A percentile compares a stretch with the other conserved stretches of the same genome.
Evolutionary conservation across 2,329 filamentous ascomycete genomes (phyloP).

Genomic region (Fonsecaea nubica): DNA sequence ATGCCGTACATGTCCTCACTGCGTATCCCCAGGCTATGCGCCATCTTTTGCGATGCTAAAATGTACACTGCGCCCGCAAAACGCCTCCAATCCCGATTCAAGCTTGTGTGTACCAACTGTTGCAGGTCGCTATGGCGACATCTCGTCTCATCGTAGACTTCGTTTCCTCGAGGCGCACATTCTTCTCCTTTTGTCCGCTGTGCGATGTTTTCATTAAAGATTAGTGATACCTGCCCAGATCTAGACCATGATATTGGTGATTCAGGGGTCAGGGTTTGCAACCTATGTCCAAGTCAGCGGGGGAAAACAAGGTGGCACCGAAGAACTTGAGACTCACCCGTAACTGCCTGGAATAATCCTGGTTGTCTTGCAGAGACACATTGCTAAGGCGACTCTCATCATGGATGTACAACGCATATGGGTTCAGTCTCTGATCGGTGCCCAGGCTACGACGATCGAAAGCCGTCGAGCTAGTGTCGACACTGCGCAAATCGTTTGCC

Average conservation of each 20-base stretch:
- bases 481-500: constrained; percentile 32
- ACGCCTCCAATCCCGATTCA: constrained; percentile 23
- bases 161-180: constrained; percentile 23
- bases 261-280: constrained; percentile 39
- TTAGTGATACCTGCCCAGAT: constrained; percentile 11
- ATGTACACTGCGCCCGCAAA: constrained; percentile 28
- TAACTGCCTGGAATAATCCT: constrained; percentile 54
- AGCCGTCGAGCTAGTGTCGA: constrained; percentile 23
- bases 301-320: not conserved
- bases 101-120: constrained; percentile 19
- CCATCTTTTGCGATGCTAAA: constrained; percentile 27
- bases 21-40: constrained; percentile 24
- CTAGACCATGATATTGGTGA: not conserved
- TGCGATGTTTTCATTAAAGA: constrained; percentile 17
- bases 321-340: constrained; percentile 29
- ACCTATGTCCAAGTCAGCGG: constrained; percentile 34
- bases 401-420: constrained; percentile 49
- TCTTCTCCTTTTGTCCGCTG: not conserved
- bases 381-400: constrained; percentile 52
- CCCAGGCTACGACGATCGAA: constrained; percentile 38
- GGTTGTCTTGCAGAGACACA: constrained; percentile 55
- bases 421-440: constrained; percentile 55
- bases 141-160: constrained; percentile 33
- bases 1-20: constrained; percentile 10
- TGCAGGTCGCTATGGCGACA: constrained; percentile 26